A percentile compares a stretch with the other conserved stretches of the same genome.
These are phyloP conservation scores for Smittium mucronatum DNA, from an alignment of 371 early-diverging fungal genomes.

Conservation along the genomic window DNA sequence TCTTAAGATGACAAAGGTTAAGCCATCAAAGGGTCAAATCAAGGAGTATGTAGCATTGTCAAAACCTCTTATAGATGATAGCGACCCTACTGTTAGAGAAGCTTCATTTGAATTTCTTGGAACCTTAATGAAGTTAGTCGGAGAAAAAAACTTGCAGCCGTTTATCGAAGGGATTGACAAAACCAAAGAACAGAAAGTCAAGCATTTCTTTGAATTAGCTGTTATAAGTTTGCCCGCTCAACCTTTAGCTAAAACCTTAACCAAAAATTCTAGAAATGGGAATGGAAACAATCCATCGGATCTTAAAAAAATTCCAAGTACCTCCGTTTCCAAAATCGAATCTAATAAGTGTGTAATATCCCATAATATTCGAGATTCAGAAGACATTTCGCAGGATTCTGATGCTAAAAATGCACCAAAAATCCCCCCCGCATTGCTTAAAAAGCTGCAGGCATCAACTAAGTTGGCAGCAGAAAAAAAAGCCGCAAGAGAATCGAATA, in stretches of 20 bases:
- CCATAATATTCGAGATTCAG: neutral
- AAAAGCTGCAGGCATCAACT: slow-evolving; percentile 36
- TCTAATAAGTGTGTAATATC: neutral
- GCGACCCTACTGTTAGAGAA: slow-evolving; percentile 75
- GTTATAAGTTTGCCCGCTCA: slow-evolving; percentile 35
- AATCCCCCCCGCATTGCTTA: slow-evolving; percentile 32
- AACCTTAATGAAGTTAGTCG: slow-evolving; percentile 70
- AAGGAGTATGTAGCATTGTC: slow-evolving; percentile 58
- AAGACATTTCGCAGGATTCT: neutral
- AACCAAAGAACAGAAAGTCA: slow-evolving; percentile 71
- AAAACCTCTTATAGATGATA: slow-evolving; percentile 68
- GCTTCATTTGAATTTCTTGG: slow-evolving; percentile 79
- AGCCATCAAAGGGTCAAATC: slow-evolving; percentile 61
- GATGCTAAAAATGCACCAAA: slow-evolving; percentile 16
- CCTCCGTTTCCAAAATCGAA: slow-evolving; percentile 13
- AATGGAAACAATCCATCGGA: neutral
- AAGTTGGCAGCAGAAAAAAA: slow-evolving; percentile 54
- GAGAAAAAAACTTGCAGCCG: slow-evolving; percentile 55
- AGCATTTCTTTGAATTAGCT: slow-evolving; percentile 72
- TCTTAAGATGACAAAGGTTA: slow-evolving; percentile 46
- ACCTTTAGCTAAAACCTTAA: slow-evolving; percentile 5
- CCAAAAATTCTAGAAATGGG: neutral
- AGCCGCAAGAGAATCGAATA: slow-evolving; percentile 30
- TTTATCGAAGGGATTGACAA: slow-evolving; percentile 76
- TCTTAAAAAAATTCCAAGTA: slow-evolving; percentile 12